Conservation (phyloP, 2,329 filamentous ascomycete genomes). For the Alternaria sp. region DNA sequence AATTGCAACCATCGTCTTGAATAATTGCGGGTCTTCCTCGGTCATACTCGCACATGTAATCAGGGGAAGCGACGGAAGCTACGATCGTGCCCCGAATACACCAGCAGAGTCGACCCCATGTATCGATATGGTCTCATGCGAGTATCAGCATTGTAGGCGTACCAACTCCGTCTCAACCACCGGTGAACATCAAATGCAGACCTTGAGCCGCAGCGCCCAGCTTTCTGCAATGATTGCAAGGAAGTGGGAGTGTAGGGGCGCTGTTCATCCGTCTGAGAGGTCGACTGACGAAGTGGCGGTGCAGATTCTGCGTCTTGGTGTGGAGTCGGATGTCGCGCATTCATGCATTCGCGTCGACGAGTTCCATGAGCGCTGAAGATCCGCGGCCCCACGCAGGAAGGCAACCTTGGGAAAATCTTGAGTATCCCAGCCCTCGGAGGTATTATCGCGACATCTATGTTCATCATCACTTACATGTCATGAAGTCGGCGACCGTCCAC, state of each 20-base stretch:
- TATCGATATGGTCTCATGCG: neutral
- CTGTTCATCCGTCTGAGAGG: neutral
- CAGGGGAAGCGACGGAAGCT: constrained; percentile 6
- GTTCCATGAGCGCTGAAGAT: constrained; percentile 3
- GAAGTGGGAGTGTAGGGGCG: neutral
- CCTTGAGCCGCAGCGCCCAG: neutral
- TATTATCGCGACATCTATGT: neutral
- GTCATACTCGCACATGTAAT: neutral
- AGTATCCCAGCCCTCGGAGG: neutral
- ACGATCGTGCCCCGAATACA: neutral
- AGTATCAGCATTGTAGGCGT: neutral
- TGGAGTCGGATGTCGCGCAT: neutral
- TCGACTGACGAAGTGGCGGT: neutral
- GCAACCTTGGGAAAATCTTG: neutral
- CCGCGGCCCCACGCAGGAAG: neutral
- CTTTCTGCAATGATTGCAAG: neutral
- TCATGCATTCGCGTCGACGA: neutral
- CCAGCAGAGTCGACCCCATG: neutral
- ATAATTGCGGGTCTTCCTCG: constrained; percentile 8
- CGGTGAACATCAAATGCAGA: neutral
- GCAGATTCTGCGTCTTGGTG: neutral
- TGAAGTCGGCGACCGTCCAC: neutral
- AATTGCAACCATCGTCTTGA: neutral
- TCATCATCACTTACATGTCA: neutral
- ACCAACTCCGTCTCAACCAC: neutral